Conservation (phyloP, 2,329 filamentous ascomycete genomes). For the Diplodia scrobiculata region DNA sequence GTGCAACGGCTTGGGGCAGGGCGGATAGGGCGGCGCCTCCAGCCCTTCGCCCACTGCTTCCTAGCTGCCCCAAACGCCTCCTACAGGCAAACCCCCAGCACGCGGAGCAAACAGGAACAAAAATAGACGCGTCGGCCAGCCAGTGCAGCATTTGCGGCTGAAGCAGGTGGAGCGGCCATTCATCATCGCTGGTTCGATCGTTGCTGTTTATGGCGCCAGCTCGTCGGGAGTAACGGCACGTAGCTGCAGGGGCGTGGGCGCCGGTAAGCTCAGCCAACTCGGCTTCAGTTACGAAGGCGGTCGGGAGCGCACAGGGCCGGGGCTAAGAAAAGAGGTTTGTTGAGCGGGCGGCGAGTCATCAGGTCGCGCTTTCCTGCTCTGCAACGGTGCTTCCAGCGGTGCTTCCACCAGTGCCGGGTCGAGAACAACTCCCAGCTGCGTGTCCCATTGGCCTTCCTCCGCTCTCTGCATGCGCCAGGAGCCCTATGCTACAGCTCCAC, state of each 20-base stretch:
- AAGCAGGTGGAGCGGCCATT: background rate
- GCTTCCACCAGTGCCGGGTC: background rate
- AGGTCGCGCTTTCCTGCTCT: background rate
- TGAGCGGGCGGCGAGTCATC: constrained; percentile 2
- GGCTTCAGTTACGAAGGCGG: constrained; percentile 6
- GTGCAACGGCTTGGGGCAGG: background rate
- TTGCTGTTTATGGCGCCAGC: constrained; percentile 6
- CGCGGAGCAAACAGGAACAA: background rate
- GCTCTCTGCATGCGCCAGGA: background rate
- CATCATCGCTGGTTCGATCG: background rate
- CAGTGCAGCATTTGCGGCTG: background rate
- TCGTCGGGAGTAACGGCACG: constrained; percentile 24
- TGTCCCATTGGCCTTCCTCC: background rate
- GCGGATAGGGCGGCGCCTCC: background rate
- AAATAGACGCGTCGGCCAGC: background rate
- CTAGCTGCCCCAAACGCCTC: background rate
- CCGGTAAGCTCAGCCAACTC: background rate
- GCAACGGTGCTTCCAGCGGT: background rate
- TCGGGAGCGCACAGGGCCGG: constrained; percentile 3
- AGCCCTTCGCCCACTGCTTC: background rate
- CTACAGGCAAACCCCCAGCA: background rate
- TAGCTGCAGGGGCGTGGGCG: constrained; percentile 13
- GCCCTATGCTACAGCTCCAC: too few species aligned
- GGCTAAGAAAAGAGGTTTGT: background rate
- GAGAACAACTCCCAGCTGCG: background rate